Base-by-base conservation (phyloP, 2,329 filamentous ascomycete genomes). In the Chrysoporthe deuterocubensis region DNA sequence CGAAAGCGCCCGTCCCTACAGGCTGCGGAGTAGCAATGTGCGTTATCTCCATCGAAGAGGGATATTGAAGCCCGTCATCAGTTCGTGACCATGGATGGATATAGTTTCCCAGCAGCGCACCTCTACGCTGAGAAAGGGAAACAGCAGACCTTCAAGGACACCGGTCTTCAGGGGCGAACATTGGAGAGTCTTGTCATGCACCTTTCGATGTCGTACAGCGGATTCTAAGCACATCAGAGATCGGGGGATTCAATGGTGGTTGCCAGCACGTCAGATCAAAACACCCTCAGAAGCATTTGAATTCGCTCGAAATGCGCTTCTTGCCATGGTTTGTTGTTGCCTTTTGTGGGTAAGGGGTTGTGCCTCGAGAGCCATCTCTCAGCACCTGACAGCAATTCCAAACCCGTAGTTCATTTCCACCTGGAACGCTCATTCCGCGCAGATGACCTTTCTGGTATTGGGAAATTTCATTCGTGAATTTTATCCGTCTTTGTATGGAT, bases 401-500 rank as follows among this genome's bases (percentile, higher is more conserved):
- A 3, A 59, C 37, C 59, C 46, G 46, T 42, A 37, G 16, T 40
- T 42, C 57, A 54, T 42, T 63, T 57, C 62, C 59, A 63, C n/a
- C 26, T 57, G 42, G 13, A 60, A 26, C 62, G 21, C 46, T n/a
- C 2, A 9, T 40, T 65, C 61, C 11, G 62, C 62, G 50, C 63
- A 59, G 43, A 56, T 42, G 62, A 32, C 32, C 61, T 59, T 43
- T 59, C 54, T 60, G 63, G 68, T 66, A 64, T 64, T 70, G 66
- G 66, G 64, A 64, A 67, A 66, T 63, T 66, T 70, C 66, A 68
- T 68, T 70, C 68, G 64, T 70, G 68, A 70, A 64, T 70, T 60
- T 67, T 68, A 70, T 70, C 68, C 68, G 48, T 68, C 64, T 70
- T 70, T 64, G 21, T 48, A 43, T 67, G 67, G 63, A 66, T 66